Percentiles rank a stretch among this genome's conserved stretches.
phyloP scores from a whole-genome alignment of 257 asterid genomes.

The Nicotiana benthamiana region DNA sequence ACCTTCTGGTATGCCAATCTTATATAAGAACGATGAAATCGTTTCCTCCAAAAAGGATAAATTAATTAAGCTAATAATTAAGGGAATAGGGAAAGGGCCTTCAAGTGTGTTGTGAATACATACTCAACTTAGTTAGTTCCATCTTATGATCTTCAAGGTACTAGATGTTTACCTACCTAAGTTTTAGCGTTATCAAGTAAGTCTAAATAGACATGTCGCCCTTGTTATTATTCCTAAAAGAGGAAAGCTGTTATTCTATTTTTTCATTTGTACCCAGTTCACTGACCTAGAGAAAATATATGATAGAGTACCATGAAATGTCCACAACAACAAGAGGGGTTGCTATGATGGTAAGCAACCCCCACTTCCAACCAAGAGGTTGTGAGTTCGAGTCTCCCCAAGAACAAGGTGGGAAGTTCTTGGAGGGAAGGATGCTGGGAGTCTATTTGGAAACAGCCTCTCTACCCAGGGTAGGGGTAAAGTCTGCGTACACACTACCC shows the following conservation, averaged over 20 bases:
- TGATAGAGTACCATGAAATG: no score
- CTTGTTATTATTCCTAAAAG: not conserved
- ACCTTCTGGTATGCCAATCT: not conserved
- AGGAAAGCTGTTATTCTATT: not conserved
- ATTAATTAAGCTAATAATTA: not conserved
- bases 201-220: not conserved
- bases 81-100: not conserved
- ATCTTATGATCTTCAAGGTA: not conserved
- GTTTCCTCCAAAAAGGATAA: not conserved
- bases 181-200: not conserved
- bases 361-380: no score
- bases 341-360: no score
- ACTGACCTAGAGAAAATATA: no score
- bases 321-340: no score
- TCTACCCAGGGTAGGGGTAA: no score
- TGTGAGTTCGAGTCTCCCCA: no score
- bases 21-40: not conserved
- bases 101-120: not conserved
- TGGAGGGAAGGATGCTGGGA: no score
- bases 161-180: not conserved
- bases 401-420: no score
- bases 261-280: not conserved
- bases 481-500: no score
- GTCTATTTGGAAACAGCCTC: no score
- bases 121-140: not conserved